Evolutionary conservation across 179 eudicot species (phyloP).

Genomic region (Beta macrorhiza): DNA sequence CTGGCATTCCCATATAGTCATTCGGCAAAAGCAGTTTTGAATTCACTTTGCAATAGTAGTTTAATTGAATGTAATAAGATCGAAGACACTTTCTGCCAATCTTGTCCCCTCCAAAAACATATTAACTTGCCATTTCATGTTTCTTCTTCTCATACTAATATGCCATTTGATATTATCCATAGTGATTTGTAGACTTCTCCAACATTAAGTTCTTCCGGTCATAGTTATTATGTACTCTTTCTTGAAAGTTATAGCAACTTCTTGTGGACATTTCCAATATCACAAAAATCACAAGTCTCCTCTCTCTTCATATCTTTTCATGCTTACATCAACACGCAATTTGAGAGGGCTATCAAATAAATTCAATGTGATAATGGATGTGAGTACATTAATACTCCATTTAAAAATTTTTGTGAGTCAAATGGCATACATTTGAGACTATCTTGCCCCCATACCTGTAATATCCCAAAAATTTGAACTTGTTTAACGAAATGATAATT

Average conservation of each 20-base stretch:
- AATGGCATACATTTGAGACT: too few relatives aligned
- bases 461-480: too few relatives aligned
- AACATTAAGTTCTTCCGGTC: neutral
- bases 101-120: neutral
- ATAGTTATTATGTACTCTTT: neutral
- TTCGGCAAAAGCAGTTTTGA: neutral
- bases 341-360: too few relatives aligned
- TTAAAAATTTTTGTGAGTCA: too few relatives aligned
- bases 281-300: neutral
- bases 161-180: neutral
- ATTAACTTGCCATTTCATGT: neutral
- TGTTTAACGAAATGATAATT: too few relatives aligned
- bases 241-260: neutral
- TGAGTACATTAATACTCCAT: too few relatives aligned
- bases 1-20: neutral
- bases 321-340: neutral
- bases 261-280: constrained; percentile 1
- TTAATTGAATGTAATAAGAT: neutral
- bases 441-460: too few relatives aligned
- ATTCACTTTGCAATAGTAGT: neutral
- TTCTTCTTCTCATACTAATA: neutral
- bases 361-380: too few relatives aligned
- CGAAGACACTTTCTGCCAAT: neutral
- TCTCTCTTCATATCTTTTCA: neutral
- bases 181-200: too few relatives aligned